Base-by-base conservation (phyloP, 2,329 filamentous ascomycete species). In the Cladosporium sphaerospermum region DNA sequence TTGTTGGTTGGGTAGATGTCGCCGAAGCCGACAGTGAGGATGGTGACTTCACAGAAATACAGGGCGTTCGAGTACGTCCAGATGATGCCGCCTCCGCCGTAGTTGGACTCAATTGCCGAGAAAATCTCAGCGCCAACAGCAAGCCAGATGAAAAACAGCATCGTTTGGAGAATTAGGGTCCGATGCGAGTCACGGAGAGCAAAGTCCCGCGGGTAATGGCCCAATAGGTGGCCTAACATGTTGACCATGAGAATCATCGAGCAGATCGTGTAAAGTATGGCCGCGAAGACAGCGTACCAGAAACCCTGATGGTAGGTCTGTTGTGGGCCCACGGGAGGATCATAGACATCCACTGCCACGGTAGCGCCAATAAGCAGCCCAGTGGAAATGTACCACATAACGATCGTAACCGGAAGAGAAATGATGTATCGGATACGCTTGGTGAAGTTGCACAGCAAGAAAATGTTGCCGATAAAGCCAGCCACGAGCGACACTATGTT, bases 81-180 rank as follows among this genome's bases (percentile, higher is more conserved):
- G 3, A 71, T 78, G 56, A 55, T 54, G 28, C 63, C 33, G 8
- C 42, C 47, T 32, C 61, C 52, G 2, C 72, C 73, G 39, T 67
- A 67, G 9, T 64, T 56, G 3, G 55, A 62, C 54, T 95, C 85
- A 3, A 93, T 78, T 1, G 74, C 74, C 5, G 82, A 81, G 64
- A 93, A 96, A 0, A 95, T 72, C 0, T 84, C 79, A 0, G 85
- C 89, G 1, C 91, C 91, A 2, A 89, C 70, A 0, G 88, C 82
- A 0, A 96, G 74, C 75, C 93, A 96, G 45, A 88, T 71, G 48
- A 95, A 84, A 64, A 95, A 88, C 52, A 87, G 74, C 69, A 95
- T 95, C 1, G 89, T 95, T 69, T 96, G 91, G 28, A 96, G 72
- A 76, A 96, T 96, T 18, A 96, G 74, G 0, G 89, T 96, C 9